A percentile compares a stretch with the other conserved stretches of the same genome.
Conservation (phyloP, 1,284 basidiomycete species). For the Rhodotorula mucilaginosa region DNA sequence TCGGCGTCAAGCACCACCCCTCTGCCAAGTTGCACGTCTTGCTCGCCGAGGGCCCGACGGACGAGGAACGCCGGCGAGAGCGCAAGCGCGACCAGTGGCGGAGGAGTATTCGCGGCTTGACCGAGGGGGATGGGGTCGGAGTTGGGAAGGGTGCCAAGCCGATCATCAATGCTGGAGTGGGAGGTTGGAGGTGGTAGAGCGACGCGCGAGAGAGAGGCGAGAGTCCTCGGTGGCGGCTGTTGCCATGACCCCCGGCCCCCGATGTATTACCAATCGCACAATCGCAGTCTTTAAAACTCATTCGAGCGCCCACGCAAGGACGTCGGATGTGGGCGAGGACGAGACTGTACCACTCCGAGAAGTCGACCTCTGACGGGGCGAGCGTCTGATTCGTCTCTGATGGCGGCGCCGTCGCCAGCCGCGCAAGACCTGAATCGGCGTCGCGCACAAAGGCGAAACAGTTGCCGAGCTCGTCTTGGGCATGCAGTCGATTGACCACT, state of each 20-base stretch:
- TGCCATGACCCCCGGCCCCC: too few species aligned
- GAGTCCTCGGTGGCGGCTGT: too few species aligned
- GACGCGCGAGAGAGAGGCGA: background rate
- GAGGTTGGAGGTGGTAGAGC: constrained; percentile 39
- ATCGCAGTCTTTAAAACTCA: background rate
- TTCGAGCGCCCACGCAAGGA: background rate
- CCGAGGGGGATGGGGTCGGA: constrained; percentile 34
- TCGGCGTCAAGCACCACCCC: constrained; percentile 74
- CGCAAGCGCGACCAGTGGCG: constrained; percentile 56
- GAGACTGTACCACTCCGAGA: too few species aligned
- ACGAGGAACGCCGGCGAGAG: constrained; percentile 65
- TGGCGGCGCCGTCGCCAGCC: constrained; percentile 82
- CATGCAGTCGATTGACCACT: too few species aligned
- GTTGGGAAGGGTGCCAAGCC: constrained; percentile 12
- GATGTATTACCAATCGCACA: too few species aligned
- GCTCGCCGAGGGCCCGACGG: constrained; percentile 77
- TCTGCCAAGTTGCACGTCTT: constrained; percentile 75
- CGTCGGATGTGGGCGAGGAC: too few species aligned
- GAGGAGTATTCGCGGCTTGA: constrained; percentile 41
- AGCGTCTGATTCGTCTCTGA: too few species aligned
- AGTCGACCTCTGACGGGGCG: too few species aligned
- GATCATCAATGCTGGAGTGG: constrained; percentile 31
- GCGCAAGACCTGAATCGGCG: constrained; percentile 96
- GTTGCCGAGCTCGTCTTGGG: too few species aligned
- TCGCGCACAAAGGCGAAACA: constrained; percentile 91